Evolutionary conservation across 1,139 yeast genomes (phyloP), one percentile per base, ranked within the genome.

Genomic region (Groenewaldozyma auringiensis): DNA sequence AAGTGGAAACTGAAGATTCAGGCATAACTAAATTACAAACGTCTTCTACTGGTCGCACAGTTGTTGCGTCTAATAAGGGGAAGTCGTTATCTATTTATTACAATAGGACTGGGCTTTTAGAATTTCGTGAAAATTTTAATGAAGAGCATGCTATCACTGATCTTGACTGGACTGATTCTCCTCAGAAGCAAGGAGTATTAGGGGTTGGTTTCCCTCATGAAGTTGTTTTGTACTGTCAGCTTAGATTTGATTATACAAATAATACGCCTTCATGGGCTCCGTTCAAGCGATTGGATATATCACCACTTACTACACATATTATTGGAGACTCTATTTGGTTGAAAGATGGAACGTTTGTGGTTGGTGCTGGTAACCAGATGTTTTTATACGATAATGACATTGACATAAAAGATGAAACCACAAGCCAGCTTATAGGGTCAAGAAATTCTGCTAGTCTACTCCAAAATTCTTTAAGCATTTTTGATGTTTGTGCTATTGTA

Each of bases 281-380:
- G 0, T 76, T 89, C 50, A 82, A 86, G 56, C 75, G 76, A 47
- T 76, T 88, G 39, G 89, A 83, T 57, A 77, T 89, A 2, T 72
- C 79, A 2, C 72, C 73, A 40, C 83, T 75, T 58, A 87, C 96
- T 0, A 70, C 83, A 0, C 96, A 88, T 62, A 72, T 70, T 18
- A 87, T 89, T 51, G 96, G 95, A 3, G 96, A 89, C 61, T 83
- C 94, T 34, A 72, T 84, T 8, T 89, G 96, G 96, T 68, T 89
- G 48, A 73, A 76, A 46, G 79, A 81, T 54, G 95, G 95, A 0
- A 75, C 79, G 31, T 71, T 88, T 50, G 89, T 86, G 1, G 78
- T 86, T 47, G 96, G 94, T 3, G 74, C 94, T 18, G 96, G 97
- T 0, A 89, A 89, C 61, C 96, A 88, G 61, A 73, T 89, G 43